A percentile compares a stretch with the other conserved stretches of the same genome.
Evolutionary conservation across 257 asterid species (phyloP).

Genomic region (Cordia subcordata): DNA sequence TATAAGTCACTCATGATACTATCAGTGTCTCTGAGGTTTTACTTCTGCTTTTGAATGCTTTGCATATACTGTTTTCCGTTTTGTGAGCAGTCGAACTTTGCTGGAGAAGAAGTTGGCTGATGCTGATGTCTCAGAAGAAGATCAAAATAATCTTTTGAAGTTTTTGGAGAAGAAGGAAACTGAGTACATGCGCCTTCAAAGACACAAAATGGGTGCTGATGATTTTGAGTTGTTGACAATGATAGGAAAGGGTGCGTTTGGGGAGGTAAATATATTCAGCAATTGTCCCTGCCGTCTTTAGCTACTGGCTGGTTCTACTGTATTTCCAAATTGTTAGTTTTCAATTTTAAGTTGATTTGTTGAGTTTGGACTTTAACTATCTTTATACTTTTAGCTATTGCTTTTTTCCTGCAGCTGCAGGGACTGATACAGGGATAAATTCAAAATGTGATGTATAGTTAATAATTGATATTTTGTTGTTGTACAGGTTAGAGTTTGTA

Average conservation of each 20-base stretch:
- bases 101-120: conserved; percentile 94
- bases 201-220: conserved; percentile 95
- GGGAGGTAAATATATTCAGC: conserved; percentile 59
- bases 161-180: conserved; percentile 95
- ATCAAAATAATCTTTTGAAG: conserved; percentile 79
- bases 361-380: too few relatives aligned
- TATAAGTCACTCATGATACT: too few relatives aligned
- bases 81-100: conserved; percentile 60
- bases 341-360: too few relatives aligned
- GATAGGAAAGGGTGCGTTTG: conserved; percentile 99
- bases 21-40: neutral
- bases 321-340: neutral
- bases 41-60: conserved; percentile 6
- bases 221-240: conserved; percentile 91
- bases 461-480: conserved; percentile 13
- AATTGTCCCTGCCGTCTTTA: neutral
- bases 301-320: neutral
- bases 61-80: conserved; percentile 6
- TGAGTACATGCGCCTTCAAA: conserved; percentile 96
- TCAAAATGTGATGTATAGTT: neutral
- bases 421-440: too few relatives aligned
- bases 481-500: conserved; percentile 86
- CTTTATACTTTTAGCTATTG: too few relatives aligned
- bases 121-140: conserved; percentile 99
- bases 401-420: too few relatives aligned